Evolutionary conservation across 2,329 filamentous ascomycete species (phyloP).

Genomic region (Aureobasidium namibiae): DNA sequence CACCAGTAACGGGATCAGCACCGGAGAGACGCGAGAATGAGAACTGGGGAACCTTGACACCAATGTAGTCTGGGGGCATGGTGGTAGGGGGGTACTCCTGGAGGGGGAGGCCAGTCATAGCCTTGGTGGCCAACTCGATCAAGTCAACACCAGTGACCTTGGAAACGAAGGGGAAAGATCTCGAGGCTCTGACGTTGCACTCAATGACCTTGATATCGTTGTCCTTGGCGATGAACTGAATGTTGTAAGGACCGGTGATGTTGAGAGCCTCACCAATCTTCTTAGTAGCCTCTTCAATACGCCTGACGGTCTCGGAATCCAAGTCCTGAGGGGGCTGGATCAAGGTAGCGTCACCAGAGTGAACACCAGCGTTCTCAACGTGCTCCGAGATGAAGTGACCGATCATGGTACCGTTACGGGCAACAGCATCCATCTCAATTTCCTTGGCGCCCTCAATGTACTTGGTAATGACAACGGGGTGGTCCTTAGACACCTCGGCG

Average conservation of each 20-base stretch:
- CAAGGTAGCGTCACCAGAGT: conserved; percentile 93
- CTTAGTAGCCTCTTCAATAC: conserved; percentile 88
- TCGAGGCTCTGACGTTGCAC: conserved; percentile 92
- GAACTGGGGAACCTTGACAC: conserved; percentile 97
- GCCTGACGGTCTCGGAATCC: conserved; percentile 74
- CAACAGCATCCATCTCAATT: conserved; percentile 98
- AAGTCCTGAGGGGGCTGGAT: conserved; percentile 93
- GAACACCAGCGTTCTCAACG: conserved; percentile 96
- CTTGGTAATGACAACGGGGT: conserved; percentile 97
- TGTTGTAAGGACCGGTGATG: conserved; percentile 95
- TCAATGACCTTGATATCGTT: conserved; percentile 99
- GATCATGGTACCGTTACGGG: conserved; percentile 77
- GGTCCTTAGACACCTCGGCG: conserved; percentile 84
- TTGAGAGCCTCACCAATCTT: conserved; percentile 94
- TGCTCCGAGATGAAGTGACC: conserved; percentile 98
- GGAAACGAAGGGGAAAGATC: conserved; percentile 96
- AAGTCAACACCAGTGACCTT: conserved; percentile 98
- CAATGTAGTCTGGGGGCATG: conserved; percentile 74
- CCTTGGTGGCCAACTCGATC: conserved; percentile 97
- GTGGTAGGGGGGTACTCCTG: conserved; percentile 70
- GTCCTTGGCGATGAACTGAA: conserved; percentile 98
- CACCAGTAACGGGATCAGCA: conserved; percentile 90
- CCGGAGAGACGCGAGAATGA: conserved; percentile 96
- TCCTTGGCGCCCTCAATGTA: conserved; percentile 99
- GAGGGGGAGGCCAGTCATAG: conserved; percentile 80